These are phyloP conservation scores for Aureobasidium vineae DNA, from an alignment of 2,329 filamentous ascomycete species.

Conservation along the genomic window DNA sequence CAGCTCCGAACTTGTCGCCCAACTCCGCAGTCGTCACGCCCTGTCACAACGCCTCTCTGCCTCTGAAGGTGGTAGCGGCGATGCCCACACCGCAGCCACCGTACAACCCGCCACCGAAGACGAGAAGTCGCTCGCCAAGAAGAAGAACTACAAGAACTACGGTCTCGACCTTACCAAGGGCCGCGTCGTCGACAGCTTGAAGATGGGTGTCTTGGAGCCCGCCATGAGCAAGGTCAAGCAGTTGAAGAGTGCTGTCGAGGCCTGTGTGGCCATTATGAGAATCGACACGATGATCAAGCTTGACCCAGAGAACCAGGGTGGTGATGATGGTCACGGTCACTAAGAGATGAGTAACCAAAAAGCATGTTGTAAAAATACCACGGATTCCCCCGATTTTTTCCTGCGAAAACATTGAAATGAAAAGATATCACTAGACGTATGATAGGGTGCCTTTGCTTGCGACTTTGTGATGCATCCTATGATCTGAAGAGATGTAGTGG, in stretches of 20 bases:
- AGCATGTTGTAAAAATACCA: slow-evolving; percentile 17
- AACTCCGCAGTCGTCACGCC: slow-evolving; percentile 90
- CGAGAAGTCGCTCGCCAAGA: slow-evolving; percentile 84
- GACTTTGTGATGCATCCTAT: neutral
- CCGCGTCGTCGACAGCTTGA: slow-evolving; percentile 88
- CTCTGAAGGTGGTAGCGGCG: slow-evolving; percentile 37
- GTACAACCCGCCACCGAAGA: slow-evolving; percentile 59
- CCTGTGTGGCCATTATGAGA: slow-evolving; percentile 98
- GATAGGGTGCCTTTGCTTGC: neutral
- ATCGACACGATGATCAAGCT: slow-evolving; percentile 99
- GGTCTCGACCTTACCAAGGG: slow-evolving; percentile 86
- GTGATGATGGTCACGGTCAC: slow-evolving; percentile 61
- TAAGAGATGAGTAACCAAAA: slow-evolving; percentile 6
- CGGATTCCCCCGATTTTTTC: neutral
- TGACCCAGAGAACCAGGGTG: slow-evolving; percentile 78
- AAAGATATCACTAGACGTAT: slow-evolving; percentile 13
- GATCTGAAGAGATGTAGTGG: neutral
- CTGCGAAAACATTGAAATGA: slow-evolving; percentile 4
- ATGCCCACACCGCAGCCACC: slow-evolving; percentile 30
- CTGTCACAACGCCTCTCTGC: slow-evolving; percentile 84
- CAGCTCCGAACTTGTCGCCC: slow-evolving; percentile 88
- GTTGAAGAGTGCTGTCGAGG: slow-evolving; percentile 97
- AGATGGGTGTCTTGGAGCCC: slow-evolving; percentile 92
- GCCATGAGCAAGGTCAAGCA: slow-evolving; percentile 98
- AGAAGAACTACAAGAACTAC: slow-evolving; percentile 99